Evolutionary conservation across 163 green algal species (phyloP), one percentile per base, ranked within the genome.

Genomic region (Chlamydomonas reinhardtii): DNA sequence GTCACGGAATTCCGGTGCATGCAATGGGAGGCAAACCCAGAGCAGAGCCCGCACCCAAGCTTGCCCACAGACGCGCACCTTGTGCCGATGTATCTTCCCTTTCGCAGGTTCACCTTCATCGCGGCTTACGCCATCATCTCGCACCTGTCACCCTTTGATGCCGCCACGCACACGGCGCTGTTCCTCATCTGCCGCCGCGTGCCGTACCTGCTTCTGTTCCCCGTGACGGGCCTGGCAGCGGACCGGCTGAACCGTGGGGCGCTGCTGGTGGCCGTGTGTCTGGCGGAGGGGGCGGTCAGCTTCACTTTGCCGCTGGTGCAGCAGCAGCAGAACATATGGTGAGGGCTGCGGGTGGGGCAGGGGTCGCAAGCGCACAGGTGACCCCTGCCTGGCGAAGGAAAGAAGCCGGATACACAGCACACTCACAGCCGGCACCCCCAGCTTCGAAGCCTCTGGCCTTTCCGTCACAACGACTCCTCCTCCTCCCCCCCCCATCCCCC

Each of bases 171-270:
- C 78, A 85, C 52, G 25, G 78, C 78, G 5, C 68, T 85, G 20
- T 85, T 85, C 69, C 48, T 77, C 31, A 35, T 85, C 16, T 85
- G 78, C 34, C 78, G 78, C 78, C 78, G 78, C 14, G n/a, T 75
- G 68, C 78, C 78, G 11, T 78, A 85, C 68, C 78, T 85, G 32
- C n/a, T 85, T 39, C 68, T 77, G 15, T 85, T 85, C 32, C 78
- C 78, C 20, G 31, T 85, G 24, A 72, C 37, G 20, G 78, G 78
- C 78, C 31, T 72, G 32, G 78, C 78, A 0, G 78, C 78, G 12
- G 78, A 85, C 68, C 31, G 78, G 20, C 78, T 85, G 3, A 71
- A 77, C 32, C 78, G 66, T 12, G 78, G 78, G 19, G 8, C 19
- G 32, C 32, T 85, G 32, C 68, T 85, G 12, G 34, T 85, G 9